phyloP scores from a whole-genome alignment of 768 basidiomycete species.

The Myochromella boudieri region DNA sequence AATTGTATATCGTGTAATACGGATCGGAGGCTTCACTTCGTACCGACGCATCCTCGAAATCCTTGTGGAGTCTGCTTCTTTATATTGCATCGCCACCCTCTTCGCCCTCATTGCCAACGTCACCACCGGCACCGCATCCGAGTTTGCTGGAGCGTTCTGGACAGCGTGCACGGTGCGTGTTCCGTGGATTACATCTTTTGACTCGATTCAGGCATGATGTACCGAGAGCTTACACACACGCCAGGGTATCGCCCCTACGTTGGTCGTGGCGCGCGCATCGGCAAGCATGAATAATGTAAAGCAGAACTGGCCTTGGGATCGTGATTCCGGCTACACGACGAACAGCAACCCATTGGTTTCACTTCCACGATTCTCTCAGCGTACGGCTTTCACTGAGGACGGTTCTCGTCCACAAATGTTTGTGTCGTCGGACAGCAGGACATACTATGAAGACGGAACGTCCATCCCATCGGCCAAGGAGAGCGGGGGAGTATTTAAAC shows the following conservation, averaged over 20 bases:
- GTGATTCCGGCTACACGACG: too few relatives aligned
- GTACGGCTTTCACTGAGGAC: too few relatives aligned
- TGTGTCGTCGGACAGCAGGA: too few relatives aligned
- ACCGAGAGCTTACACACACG: background rate
- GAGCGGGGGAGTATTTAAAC: too few relatives aligned
- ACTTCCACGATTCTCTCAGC: too few relatives aligned
- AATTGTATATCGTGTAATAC: constrained; percentile 11
- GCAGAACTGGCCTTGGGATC: too few relatives aligned
- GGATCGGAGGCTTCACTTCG: constrained; percentile 4
- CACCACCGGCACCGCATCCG: constrained; percentile 5
- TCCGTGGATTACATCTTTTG: background rate
- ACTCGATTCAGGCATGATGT: background rate
- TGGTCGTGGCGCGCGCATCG: background rate
- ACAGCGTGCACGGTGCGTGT: constrained; percentile 7
- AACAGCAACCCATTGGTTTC: too few relatives aligned
- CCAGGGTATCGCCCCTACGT: background rate
- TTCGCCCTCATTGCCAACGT: constrained; percentile 14
- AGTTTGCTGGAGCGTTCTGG: constrained; percentile 14
- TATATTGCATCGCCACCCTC: constrained; percentile 13
- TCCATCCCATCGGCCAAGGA: too few relatives aligned
- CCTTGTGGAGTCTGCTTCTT: constrained; percentile 9
- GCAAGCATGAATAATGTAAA: too few relatives aligned
- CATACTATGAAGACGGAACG: too few relatives aligned
- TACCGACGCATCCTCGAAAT: constrained; percentile 13
- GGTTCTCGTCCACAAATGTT: too few relatives aligned